These are phyloP conservation scores for Fraxinus xanthoxyloides DNA, from an alignment of 305 asterid genomes.

Conservation along the genomic window DNA sequence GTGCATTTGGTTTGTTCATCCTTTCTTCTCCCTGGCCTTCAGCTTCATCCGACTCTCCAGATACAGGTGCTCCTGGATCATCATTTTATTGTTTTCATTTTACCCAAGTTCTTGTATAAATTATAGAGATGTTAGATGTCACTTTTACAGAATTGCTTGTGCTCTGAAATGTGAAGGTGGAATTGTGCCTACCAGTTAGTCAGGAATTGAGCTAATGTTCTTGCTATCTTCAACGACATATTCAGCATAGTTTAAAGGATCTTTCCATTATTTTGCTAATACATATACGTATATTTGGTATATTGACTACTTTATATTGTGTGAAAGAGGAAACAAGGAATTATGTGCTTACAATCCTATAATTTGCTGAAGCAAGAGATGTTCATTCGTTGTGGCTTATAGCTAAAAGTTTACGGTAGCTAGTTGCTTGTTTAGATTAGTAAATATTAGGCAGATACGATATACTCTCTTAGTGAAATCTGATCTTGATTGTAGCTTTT, in stretches of 20 bases:
- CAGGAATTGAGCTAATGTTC: slow-evolving; percentile 19
- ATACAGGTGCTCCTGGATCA: slow-evolving; percentile 31
- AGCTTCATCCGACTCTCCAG: slow-evolving; percentile 28
- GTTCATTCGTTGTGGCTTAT: background rate
- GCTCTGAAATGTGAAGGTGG: slow-evolving; percentile 27
- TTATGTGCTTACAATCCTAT: background rate
- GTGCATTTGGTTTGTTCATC: slow-evolving; percentile 19
- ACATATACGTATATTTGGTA: background rate
- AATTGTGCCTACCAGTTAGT: slow-evolving; percentile 17
- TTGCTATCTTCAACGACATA: slow-evolving; percentile 13
- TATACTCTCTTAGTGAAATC: background rate
- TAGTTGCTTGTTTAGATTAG: background rate
- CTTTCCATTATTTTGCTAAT: background rate
- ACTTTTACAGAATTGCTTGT: slow-evolving; percentile 20
- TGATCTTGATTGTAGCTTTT: background rate
- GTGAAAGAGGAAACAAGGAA: background rate
- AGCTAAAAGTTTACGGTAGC: background rate
- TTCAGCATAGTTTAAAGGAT: slow-evolving; percentile 8
- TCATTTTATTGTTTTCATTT: background rate
- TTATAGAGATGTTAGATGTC: slow-evolving; percentile 23
- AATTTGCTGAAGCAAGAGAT: background rate
- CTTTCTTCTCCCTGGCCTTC: background rate
- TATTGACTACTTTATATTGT: background rate
- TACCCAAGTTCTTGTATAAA: slow-evolving; percentile 26
- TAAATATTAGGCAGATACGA: background rate